phyloP scores from a whole-genome alignment of 1,139 yeast genomes.

The Zygosaccharomyces sapae region DNA sequence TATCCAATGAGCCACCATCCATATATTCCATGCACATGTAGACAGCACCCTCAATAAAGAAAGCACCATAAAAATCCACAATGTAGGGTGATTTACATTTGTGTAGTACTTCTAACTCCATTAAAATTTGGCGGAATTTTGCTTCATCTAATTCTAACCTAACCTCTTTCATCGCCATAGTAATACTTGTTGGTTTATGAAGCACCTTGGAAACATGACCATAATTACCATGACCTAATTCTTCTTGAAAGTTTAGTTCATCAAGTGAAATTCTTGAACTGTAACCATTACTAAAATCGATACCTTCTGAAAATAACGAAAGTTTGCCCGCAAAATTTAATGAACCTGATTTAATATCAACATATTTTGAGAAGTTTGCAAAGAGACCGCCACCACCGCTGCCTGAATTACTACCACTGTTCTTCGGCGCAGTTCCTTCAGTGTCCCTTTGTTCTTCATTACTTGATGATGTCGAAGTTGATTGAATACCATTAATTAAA shows the following conservation, averaged over 20 bases:
- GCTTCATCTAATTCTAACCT: constrained; percentile 86
- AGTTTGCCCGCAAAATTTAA: constrained; percentile 92
- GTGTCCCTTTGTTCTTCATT: constrained; percentile 28
- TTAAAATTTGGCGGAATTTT: constrained; percentile 85
- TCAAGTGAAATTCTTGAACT: constrained; percentile 82
- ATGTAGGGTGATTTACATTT: constrained; percentile 85
- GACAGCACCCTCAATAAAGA: constrained; percentile 95
- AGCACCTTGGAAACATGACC: constrained; percentile 91
- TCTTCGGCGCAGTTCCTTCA: constrained; percentile 29
- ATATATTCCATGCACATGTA: constrained; percentile 97
- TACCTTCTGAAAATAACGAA: constrained; percentile 84
- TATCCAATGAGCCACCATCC: constrained; percentile 96
- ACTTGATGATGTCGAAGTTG: constrained; percentile 34
- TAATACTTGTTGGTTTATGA: constrained; percentile 88
- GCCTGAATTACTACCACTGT: constrained; percentile 22
- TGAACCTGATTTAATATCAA: constrained; percentile 88
- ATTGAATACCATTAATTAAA: constrained; percentile 31
- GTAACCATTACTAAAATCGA: constrained; percentile 84
- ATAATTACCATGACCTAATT: constrained; percentile 90
- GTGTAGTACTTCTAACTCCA: constrained; percentile 92
- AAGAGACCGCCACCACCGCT: constrained; percentile 43
- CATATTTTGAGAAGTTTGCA: constrained; percentile 78
- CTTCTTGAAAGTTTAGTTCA: constrained; percentile 78
- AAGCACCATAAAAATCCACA: constrained; percentile 95
- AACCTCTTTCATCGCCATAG: constrained; percentile 97